A percentile compares a stretch with the other conserved stretches of the same genome.
Evolutionary conservation across 139 green algal genomes (phyloP).

Genomic region (Chlorella sorokiniana): DNA sequence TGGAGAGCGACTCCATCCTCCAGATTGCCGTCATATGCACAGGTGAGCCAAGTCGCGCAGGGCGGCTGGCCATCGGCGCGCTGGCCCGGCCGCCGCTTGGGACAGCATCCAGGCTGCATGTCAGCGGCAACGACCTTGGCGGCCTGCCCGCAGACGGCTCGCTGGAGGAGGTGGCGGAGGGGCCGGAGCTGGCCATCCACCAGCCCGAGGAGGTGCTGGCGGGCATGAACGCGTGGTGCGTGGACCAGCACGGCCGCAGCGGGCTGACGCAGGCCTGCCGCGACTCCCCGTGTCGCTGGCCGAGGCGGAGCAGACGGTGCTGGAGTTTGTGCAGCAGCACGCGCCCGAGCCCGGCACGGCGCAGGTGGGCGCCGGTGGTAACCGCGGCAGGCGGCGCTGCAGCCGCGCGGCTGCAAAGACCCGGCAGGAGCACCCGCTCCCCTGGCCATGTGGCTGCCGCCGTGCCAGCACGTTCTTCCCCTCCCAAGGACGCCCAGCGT

Average conservation of each 20-base stretch:
- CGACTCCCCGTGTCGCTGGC: constrained; percentile 59
- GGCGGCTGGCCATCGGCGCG: background rate
- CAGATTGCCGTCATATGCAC: constrained; percentile 92
- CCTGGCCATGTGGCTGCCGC: too few species aligned
- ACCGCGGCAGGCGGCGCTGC: background rate
- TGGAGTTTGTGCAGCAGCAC: constrained; percentile 75
- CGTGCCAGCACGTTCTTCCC: too few species aligned
- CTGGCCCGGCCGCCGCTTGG: too few species aligned
- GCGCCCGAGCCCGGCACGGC: constrained; percentile 19
- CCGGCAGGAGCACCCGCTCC: too few species aligned
- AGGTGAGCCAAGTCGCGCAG: too few species aligned
- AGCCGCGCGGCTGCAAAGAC: background rate
- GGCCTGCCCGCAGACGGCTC: constrained; percentile 56
- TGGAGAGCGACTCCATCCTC: constrained; percentile 84
- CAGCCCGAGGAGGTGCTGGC: constrained; percentile 73
- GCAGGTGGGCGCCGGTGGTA: too few species aligned
- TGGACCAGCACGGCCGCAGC: constrained; percentile 81
- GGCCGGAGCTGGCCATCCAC: constrained; percentile 87
- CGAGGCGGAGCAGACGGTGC: constrained; percentile 74
- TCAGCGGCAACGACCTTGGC: background rate
- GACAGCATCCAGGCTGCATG: background rate
- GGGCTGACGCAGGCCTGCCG: constrained; percentile 62
- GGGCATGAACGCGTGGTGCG: constrained; percentile 94
- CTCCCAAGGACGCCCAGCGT: too few species aligned
- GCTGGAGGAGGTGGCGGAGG: constrained; percentile 67